Base-by-base conservation (phyloP, 805 yeast genomes). In the Brettanomyces sp. region DNA sequence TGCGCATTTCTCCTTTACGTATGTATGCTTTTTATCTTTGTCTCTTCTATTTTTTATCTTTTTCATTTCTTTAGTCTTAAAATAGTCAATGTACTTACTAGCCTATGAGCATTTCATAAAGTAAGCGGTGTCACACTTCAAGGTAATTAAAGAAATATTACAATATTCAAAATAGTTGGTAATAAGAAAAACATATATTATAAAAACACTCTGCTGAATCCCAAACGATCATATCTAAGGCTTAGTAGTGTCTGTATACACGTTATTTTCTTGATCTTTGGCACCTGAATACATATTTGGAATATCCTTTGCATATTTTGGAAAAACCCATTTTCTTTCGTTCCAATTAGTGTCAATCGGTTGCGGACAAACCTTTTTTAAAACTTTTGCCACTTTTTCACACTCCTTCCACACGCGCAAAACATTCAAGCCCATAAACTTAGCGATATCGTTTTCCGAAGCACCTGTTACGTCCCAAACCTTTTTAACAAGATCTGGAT, bases 351-450 rank as follows among this genome's bases (percentile, higher is more conserved):
- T 48, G 47, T 72, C 76, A 9, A 66, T 63, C 22, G 49, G 50
- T 4, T 52, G 51, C 33, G 32, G 38, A 6, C 39, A 35, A 6
- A 49, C 53, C 18, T 45, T 37, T 43, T 62, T 53, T 43, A 65
- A 30, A 11, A 49, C 40, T 34, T 47, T 44, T 5, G 70, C 52
- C 43, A 64, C 52, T 23, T 49, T 40, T 51, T 70, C 77, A 47
- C 62, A 62, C 36, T 60, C 66, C 44, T 63, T 65, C 79, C 78
- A 74, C 1, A 72, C 77, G 45, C 79, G 62, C 25, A 70, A 47
- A 5, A 72, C 65, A 51, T 73, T 73, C 32, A 66, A 55, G 0
- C 78, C 78, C 72, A 72, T 70, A 9, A 73, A 50, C 46, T 64
- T 64, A 7, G 62, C 51, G 22, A 73, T 66, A 36, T 74, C 66